phyloP scores from a whole-genome alignment of 208 protist species.

The Crithidia bombi region DNA sequence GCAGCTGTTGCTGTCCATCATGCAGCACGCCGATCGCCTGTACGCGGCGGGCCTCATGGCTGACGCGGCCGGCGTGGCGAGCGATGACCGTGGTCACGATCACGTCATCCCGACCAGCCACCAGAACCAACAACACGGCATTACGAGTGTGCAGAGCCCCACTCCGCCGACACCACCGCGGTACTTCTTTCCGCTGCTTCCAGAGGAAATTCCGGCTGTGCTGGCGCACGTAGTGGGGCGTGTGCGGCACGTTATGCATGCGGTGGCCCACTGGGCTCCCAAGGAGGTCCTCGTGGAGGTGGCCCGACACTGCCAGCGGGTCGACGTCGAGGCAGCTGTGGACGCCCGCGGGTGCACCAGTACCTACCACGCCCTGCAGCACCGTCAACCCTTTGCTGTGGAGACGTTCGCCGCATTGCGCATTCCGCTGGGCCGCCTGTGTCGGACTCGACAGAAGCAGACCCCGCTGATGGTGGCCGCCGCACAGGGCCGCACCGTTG shows the following conservation, averaged over 20 bases:
- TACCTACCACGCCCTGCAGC: slow-evolving; percentile 67
- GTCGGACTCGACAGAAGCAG: slow-evolving; percentile 49
- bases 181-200: slow-evolving; percentile 59
- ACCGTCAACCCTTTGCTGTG: slow-evolving; percentile 39
- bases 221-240: slow-evolving; percentile 50
- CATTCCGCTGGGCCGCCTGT: slow-evolving; percentile 50
- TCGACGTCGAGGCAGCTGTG: slow-evolving; percentile 61
- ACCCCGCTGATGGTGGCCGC: slow-evolving; percentile 82
- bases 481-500: slow-evolving; percentile 34
- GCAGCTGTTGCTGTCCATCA: slow-evolving; percentile 51
- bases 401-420: slow-evolving; percentile 59
- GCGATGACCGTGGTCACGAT: too few relatives aligned
- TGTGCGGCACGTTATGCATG: slow-evolving; percentile 75
- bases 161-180: slow-evolving; percentile 15
- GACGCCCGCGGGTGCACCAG: slow-evolving; percentile 65
- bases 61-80: background rate
- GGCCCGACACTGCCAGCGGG: slow-evolving; percentile 52
- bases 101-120: too few relatives aligned
- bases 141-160: background rate
- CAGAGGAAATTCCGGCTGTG: slow-evolving; percentile 58
- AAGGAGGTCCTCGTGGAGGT: slow-evolving; percentile 61
- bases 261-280: slow-evolving; percentile 45
- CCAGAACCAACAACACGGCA: background rate
- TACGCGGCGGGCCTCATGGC: slow-evolving; percentile 21
- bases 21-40: slow-evolving; percentile 45